Percentiles rank a stretch among this genome's conserved stretches.
These are phyloP conservation scores for Aspergillus sp. DNA, from an alignment of 2,329 filamentous ascomycete genomes.

Conservation along the genomic window DNA sequence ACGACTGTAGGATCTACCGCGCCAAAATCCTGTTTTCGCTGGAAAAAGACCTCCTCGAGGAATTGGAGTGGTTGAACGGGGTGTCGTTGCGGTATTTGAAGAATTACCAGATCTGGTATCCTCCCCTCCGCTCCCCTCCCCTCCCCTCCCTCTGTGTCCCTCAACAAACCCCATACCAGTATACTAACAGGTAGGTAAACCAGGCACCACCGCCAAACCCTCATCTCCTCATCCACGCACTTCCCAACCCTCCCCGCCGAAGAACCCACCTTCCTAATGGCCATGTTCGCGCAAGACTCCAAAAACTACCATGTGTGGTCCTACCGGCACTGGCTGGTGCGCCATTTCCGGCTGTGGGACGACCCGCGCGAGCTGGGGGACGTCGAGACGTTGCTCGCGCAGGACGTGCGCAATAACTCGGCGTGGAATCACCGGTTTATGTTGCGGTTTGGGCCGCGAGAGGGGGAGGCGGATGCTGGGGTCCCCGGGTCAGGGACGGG, in stretches of 20 bases:
- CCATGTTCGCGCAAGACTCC: slow-evolving; percentile 74
- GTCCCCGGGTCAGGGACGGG: slow-evolving; percentile 21
- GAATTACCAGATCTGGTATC: slow-evolving; percentile 93
- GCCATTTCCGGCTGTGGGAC: slow-evolving; percentile 50
- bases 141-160: too few species aligned
- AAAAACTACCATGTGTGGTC: slow-evolving; percentile 99
- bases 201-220: slow-evolving; percentile 51
- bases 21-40: slow-evolving; percentile 66
- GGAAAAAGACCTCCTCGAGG: slow-evolving; percentile 54
- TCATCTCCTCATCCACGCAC: slow-evolving; percentile 39
- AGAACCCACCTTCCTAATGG: slow-evolving; percentile 65
- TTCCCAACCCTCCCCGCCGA: slow-evolving; percentile 50
- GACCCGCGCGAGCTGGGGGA: slow-evolving; percentile 55
- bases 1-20: slow-evolving; percentile 63
- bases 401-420: slow-evolving; percentile 89
- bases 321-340: slow-evolving; percentile 73
- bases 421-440: slow-evolving; percentile 98
- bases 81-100: slow-evolving; percentile 79
- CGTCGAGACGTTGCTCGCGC: slow-evolving; percentile 61
- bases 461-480: slow-evolving; percentile 30
- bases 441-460: slow-evolving; percentile 63
- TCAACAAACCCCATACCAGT: not conserved
- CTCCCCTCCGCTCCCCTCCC: too few species aligned
- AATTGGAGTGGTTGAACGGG: slow-evolving; percentile 77
- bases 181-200: slow-evolving; percentile 10